Conservation (phyloP, 2,329 filamentous ascomycete genomes). For the Aspergillus jensenii region DNA sequence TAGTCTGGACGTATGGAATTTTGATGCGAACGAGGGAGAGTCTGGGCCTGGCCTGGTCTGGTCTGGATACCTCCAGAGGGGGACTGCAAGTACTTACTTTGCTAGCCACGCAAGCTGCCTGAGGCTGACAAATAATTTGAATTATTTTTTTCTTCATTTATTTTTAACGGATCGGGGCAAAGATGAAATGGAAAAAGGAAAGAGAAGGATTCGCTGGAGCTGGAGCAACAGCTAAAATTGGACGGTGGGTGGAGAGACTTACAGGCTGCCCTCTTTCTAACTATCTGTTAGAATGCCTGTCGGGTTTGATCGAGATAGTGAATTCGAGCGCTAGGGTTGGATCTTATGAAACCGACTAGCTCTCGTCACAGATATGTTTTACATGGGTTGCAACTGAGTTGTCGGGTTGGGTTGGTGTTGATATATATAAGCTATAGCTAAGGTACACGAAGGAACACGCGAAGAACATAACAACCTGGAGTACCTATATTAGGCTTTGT, state of each 20-base stretch:
- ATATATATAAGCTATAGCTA: neutral
- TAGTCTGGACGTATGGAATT: no score
- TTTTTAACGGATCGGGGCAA: neutral
- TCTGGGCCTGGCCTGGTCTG: no score
- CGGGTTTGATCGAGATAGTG: neutral
- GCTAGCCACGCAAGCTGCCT: neutral
- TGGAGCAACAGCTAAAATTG: no score
- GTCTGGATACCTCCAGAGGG: no score
- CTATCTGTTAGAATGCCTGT: no score
- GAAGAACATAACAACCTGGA: neutral
- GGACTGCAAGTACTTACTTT: neutral
- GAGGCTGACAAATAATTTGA: neutral
- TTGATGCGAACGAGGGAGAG: no score
- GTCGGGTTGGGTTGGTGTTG: neutral
- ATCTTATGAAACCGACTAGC: neutral
- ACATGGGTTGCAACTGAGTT: neutral
- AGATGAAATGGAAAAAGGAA: neutral
- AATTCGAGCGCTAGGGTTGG: neutral
- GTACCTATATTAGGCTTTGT: constrained; percentile 4
- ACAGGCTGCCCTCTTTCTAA: no score
- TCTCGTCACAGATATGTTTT: neutral
- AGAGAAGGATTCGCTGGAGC: neutral
- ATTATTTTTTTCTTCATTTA: no score
- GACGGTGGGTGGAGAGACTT: no score
- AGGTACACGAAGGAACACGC: neutral